Evolutionary conservation across 495 filamentous ascomycete genomes (phyloP).

Genomic region (Amniculicola lignicola): DNA sequence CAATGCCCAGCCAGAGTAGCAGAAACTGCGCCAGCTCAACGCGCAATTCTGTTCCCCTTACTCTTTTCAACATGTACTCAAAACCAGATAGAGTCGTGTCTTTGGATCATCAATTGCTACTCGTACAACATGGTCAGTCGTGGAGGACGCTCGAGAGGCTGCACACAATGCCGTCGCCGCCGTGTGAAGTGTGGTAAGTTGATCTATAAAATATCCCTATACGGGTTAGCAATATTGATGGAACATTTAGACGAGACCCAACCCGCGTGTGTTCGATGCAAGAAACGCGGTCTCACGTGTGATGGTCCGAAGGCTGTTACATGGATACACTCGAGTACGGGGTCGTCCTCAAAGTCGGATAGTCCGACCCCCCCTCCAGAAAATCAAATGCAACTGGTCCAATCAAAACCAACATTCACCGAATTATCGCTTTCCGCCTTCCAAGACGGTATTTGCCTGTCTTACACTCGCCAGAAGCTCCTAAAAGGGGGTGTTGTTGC

Average conservation of each 20-base stretch:
- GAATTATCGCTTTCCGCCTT: conserved; percentile 5
- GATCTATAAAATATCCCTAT: background rate
- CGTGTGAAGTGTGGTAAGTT: conserved; percentile 25
- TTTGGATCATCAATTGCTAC: too few relatives aligned
- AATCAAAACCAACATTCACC: background rate
- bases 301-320: conserved; percentile 16
- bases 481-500: conserved; percentile 9
- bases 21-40: too few relatives aligned
- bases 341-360: background rate
- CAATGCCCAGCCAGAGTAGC: too few relatives aligned
- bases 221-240: background rate
- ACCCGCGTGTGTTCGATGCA: conserved; percentile 13
- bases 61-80: too few relatives aligned
- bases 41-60: too few relatives aligned
- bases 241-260: conserved; percentile 15
- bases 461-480: conserved; percentile 15
- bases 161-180: conserved; percentile 11
- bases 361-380: background rate
- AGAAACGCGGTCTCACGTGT: conserved; percentile 9
- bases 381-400: background rate
- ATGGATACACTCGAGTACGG: conserved; percentile 11
- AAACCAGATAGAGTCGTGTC: too few relatives aligned
- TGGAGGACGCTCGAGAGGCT: conserved; percentile 19
- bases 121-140: conserved; percentile 26
- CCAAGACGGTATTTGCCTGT: conserved; percentile 8